Evolutionary conservation across 345 rosid genomes (phyloP), one percentile per base, ranked within the genome.

Genomic region (Corchorus capsularis): DNA sequence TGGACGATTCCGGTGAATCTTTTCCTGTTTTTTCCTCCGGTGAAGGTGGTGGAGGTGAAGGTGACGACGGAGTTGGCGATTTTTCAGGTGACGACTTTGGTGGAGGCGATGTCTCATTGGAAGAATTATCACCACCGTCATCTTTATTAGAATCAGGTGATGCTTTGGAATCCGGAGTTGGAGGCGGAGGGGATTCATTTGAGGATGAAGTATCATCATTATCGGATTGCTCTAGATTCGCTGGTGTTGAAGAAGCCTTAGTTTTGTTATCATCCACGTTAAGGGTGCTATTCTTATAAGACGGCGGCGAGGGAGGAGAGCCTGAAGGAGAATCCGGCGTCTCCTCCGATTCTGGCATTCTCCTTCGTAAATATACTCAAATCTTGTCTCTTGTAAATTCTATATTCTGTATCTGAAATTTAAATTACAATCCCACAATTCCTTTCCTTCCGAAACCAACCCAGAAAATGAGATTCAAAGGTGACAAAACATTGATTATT

Each of bases 331-430:
- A 74, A 13, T 74, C 19, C 0, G 68, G 86, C 57, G 83, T 45
- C 37, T 20, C 81, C 57, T 83, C 88, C 70, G 85, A 85, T 80
- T 76, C 69, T 72, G 89, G 81, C 92, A 87, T 89, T 75, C 68
- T 43, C 68, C 35, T 12, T 49, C 52, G 60, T 54, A 4, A 27
- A 27, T 39, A 5, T 54, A 16, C 22, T 20, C 3, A 2, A 17
- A 27, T 52, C 45, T 22, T 22, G 6, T 65, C 37, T 60, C 19
- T 61, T 56, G 39, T 60, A 64, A 64, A 52, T 70, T 43, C 55
- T 41, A 37, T 39, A 4, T 39, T 39, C 5, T 39, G 2, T 6
- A 39, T 17, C 37, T 54, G 65, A 70, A 11, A 70, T 70, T 13
- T 19, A 13, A 52, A 32, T 34, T 9, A 27, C 0, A 19, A 14